Conservation (phyloP, 2,329 filamentous ascomycete genomes). For the Colletotrichum spaethianum region DNA sequence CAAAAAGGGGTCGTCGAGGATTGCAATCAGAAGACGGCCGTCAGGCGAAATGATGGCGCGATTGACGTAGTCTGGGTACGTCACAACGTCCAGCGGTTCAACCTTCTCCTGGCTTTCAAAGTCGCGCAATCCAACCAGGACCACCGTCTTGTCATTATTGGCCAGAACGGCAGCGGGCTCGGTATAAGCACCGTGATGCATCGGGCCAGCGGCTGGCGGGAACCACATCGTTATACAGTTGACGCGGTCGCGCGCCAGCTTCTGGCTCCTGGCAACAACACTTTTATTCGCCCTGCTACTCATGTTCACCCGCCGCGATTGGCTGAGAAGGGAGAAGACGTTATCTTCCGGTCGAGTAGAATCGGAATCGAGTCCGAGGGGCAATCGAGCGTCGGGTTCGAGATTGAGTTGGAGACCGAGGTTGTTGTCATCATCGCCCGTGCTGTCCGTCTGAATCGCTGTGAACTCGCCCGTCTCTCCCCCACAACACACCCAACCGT, state of each 20-base stretch:
- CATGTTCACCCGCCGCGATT: constrained; percentile 50
- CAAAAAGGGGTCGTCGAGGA: constrained; percentile 88
- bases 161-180: constrained; percentile 79
- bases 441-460: constrained; percentile 76
- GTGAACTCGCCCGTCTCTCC: constrained; percentile 91
- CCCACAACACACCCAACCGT: constrained; percentile 92
- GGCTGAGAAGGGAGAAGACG: constrained; percentile 54
- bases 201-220: constrained; percentile 56
- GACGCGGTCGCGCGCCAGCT: constrained; percentile 72
- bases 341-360: constrained; percentile 51
- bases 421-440: constrained; percentile 47
- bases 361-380: constrained; percentile 48
- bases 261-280: constrained; percentile 65
- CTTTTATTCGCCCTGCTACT: constrained; percentile 58
- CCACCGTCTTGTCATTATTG: constrained; percentile 93
- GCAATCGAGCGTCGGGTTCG: constrained; percentile 53
- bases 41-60: constrained; percentile 95
- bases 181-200: constrained; percentile 58
- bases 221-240: constrained; percentile 78
- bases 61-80: constrained; percentile 89
- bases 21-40: constrained; percentile 82
- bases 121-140: constrained; percentile 82
- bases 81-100: constrained; percentile 77
- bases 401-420: constrained; percentile 47
- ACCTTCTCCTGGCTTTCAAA: constrained; percentile 60